Evolutionary conservation across 2,329 filamentous ascomycete genomes (phyloP), one percentile per base, ranked within the genome.

Genomic region (Venturia effusa): DNA sequence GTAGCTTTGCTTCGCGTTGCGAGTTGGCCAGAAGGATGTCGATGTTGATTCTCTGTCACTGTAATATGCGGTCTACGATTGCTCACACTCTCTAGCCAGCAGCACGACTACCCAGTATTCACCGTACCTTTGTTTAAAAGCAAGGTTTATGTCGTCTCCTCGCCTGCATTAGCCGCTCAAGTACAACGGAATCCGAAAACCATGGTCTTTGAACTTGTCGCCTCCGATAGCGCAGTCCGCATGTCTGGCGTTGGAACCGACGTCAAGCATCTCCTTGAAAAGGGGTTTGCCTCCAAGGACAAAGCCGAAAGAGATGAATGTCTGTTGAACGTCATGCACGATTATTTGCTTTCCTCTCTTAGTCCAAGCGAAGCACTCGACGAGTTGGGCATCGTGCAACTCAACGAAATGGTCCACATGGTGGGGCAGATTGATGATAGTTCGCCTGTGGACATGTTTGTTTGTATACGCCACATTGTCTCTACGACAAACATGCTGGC

Each of bases 61-160:
- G n/a, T n/a, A n/a, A n/a, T n/a, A n/a, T n/a, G n/a, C n/a, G n/a
- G n/a, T n/a, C n/a, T n/a, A n/a, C n/a, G n/a, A n/a, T n/a, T 19
- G 40, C 40, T 41, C 11, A 17, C 15, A 5, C 3, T 3, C 15
- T 41, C n/a, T 5, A 41, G 40, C 40, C 40, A 41, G 40, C 40
- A 41, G n/a, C n/a, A 41, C 54, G 67, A 66, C 22, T 62, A 68
- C 51, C 70, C 69, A 11, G 77, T 79, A 63, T 78, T 74, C 61
- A 80, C 80, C 0, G 68, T 82, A 4, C 77, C 75, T 13, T 77
- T 81, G 69, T 70, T 79, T 32, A 74, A 71, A 59, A 69, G 72
- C 43, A 78, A 78, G 62, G 69, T 79, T 27, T 83, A 83, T 68
- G 67, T 77, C n/a, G 74, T 81, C 27, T 77, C 71, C 54, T 73